Evolutionary conservation across 2,329 filamentous ascomycete genomes (phyloP).

Genomic region (Gnomoniopsis sp.): DNA sequence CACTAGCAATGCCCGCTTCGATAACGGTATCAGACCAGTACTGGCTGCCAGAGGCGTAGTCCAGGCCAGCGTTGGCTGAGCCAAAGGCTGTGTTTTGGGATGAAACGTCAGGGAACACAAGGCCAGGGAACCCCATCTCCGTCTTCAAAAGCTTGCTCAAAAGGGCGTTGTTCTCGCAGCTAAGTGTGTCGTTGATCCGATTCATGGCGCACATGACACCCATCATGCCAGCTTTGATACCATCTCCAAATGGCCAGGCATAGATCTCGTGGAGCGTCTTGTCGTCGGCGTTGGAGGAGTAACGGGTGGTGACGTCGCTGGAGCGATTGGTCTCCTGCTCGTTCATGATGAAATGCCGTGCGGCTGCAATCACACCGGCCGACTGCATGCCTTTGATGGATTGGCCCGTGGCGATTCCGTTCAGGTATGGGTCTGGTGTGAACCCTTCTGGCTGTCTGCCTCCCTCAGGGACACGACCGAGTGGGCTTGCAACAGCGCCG

Average conservation of each 20-base stretch:
- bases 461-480: conserved; percentile 57
- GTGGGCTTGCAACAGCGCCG: conserved; percentile 68
- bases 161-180: conserved; percentile 64
- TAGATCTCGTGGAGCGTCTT: conserved; percentile 41
- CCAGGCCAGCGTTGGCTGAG: conserved; percentile 61
- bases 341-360: conserved; percentile 65
- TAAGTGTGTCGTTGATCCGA: conserved; percentile 41
- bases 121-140: conserved; percentile 60
- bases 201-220: conserved; percentile 15
- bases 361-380: conserved; percentile 67
- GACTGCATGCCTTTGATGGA: conserved; percentile 68
- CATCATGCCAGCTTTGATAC: neutral
- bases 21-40: conserved; percentile 41
- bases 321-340: conserved; percentile 33
- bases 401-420: conserved; percentile 36
- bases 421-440: conserved; percentile 59
- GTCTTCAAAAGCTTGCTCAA: conserved; percentile 65
- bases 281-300: neutral
- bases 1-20: conserved; percentile 55
- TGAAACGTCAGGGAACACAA: conserved; percentile 64
- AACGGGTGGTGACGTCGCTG: neutral
- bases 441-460: conserved; percentile 60
- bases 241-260: conserved; percentile 31
- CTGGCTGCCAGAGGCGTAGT: conserved; percentile 42
- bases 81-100: conserved; percentile 63